Base-by-base conservation (phyloP, 805 yeast species). In the Yamadazyma takamatsuzukensis region DNA sequence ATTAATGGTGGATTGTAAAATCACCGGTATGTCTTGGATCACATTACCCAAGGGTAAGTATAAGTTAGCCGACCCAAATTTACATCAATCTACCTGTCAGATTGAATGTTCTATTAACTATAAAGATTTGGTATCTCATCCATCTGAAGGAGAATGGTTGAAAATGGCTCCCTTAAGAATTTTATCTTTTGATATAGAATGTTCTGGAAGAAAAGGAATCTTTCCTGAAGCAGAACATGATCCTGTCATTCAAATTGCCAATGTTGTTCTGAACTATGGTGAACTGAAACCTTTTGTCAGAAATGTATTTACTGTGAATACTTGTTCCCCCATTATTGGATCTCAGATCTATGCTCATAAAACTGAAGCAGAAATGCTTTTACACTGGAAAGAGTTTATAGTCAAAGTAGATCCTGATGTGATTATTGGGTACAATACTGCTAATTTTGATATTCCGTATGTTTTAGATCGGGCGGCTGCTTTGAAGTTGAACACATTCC, bases 1-100 rank as follows among this genome's bases (percentile, higher is more conserved):
- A 47, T 66, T 89, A 59, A 87, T 93, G 93, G 77, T 93, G 27
- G 99, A 93, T 60, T 81, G 95, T 58, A 77, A 81, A 30, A 86
- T 90, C 40, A 83, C 90, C 1, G 94, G 99, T 24, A 93, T 93
- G 98, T 83, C 94, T 16, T 93, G 99, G 99, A 70, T 94, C 17
- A 83, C 96, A 0, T 69, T 90, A 16, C 97, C 97, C 0, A 74
- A 69, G 36, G 78, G 78, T 0, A 81, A 74, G 44, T 94, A 89
- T 56, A 47, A 52, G 1, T 30, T 78, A 41, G 68, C 77, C 2
- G 56, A 64, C 3, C 43, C 54, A 1, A 40, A 46, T 3, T 46
- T 56, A 9, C 67, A 61, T 40, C 71, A 80, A 6, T 85, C 96
- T 0, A 76, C 81, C 0, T 85, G 96, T 54, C 99, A 93, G 58